Conservation (phyloP, 257 asterid species). For the Fraxinus cuspidata region DNA sequence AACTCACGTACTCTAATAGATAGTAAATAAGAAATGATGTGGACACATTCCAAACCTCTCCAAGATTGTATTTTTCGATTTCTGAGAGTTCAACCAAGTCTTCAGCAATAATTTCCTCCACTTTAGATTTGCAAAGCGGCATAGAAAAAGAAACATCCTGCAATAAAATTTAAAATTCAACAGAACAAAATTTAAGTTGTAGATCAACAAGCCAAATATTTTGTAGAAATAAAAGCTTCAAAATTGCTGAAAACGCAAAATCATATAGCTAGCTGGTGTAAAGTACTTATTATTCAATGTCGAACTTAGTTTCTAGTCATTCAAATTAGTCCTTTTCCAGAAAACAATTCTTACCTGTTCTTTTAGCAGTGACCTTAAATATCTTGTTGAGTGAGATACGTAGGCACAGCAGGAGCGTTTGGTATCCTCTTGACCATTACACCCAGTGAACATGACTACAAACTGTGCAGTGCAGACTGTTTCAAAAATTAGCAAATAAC, state of each 20-base stretch:
- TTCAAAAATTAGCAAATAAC: slow-evolving; percentile 25
- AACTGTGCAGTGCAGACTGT: slow-evolving; percentile 81
- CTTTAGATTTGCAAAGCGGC: slow-evolving; percentile 79
- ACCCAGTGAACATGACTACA: slow-evolving; percentile 79
- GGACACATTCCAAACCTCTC: slow-evolving; percentile 57
- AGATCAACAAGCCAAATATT: slow-evolving; percentile 19
- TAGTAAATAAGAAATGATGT: slow-evolving; percentile 11
- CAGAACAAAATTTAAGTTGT: slow-evolving; percentile 8
- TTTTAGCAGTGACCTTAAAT: slow-evolving; percentile 77
- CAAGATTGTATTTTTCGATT: slow-evolving; percentile 67
- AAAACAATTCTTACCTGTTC: slow-evolving; percentile 64
- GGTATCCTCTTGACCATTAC: slow-evolving; percentile 42
- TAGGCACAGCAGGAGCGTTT: slow-evolving; percentile 67
- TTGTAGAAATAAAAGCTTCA: slow-evolving; percentile 14
- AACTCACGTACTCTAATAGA: slow-evolving; percentile 6
- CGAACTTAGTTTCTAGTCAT: slow-evolving; percentile 2
- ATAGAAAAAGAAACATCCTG: slow-evolving; percentile 83
- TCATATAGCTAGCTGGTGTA: slow-evolving; percentile 1
- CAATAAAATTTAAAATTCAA: slow-evolving; percentile 27
- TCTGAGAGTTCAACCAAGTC: slow-evolving; percentile 83
- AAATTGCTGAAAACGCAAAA: slow-evolving; percentile 16
- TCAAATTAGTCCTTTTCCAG: slow-evolving; percentile 13
- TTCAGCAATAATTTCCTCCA: slow-evolving; percentile 78
- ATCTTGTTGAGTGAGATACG: slow-evolving; percentile 87
- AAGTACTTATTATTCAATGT: not conserved